A percentile compares a stretch with the other conserved stretches of the same genome.
Evolutionary conservation across 139 green algal species (phyloP).

Genomic region (Volvox reticuliferus): DNA sequence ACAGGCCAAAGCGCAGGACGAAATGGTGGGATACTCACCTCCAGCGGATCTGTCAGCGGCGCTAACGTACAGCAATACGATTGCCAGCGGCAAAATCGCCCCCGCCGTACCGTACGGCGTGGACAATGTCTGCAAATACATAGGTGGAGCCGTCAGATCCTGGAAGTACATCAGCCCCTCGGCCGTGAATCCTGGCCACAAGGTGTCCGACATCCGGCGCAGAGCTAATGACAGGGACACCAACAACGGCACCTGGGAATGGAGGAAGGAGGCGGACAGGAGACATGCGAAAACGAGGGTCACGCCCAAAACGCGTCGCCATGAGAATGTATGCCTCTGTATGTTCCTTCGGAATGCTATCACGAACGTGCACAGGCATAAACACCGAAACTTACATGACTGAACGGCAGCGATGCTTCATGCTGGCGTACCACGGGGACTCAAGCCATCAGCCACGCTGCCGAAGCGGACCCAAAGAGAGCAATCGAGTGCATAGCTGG

Average conservation of each 20-base stretch:
- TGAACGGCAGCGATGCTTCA: too few species aligned
- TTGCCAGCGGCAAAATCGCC: conserved; percentile 50
- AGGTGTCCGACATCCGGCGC: conserved; percentile 41
- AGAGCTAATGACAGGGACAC: conserved; percentile 24
- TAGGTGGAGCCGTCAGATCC: conserved; percentile 49
- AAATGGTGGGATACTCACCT: conserved; percentile 1
- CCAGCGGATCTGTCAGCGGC: conserved; percentile 24
- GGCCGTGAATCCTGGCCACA: conserved; percentile 50
- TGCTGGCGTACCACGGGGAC: too few species aligned
- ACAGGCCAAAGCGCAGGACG: not conserved
- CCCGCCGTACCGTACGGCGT: conserved; percentile 57
- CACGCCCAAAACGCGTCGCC: too few species aligned
- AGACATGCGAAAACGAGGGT: not conserved
- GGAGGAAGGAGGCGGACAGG: not conserved
- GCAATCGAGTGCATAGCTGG: too few species aligned
- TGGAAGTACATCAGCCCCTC: conserved; percentile 43
- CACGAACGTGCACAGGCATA: too few species aligned
- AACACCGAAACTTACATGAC: too few species aligned
- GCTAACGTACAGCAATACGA: conserved; percentile 43
- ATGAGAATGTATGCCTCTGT: too few species aligned
- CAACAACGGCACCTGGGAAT: not conserved
- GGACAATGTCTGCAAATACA: conserved; percentile 48
- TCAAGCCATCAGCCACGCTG: too few species aligned
- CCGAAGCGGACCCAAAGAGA: too few species aligned
- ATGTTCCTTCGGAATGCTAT: too few species aligned